Conservation (phyloP, 257 asterid genomes). For the Solanum ossicruentum region DNA sequence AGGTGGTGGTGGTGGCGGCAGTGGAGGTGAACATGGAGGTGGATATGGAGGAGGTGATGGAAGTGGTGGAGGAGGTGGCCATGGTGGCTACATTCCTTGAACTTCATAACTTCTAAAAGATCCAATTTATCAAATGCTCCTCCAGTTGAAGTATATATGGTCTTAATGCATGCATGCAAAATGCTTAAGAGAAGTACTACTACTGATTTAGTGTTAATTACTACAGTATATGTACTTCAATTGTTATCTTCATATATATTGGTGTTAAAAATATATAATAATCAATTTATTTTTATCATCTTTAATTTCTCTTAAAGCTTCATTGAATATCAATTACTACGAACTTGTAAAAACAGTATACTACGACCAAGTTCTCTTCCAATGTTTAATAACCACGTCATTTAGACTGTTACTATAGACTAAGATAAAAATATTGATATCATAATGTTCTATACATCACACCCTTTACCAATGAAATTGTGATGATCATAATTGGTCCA, state of each 20-base stretch:
- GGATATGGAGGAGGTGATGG: constrained; percentile 9
- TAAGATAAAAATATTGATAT: background rate
- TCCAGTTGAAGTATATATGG: background rate
- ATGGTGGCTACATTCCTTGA: constrained; percentile 16
- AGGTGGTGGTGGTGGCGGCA: constrained; percentile 13
- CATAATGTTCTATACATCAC: background rate
- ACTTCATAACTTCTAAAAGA: background rate
- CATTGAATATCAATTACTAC: background rate
- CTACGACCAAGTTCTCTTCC: background rate
- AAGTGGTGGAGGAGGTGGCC: constrained; percentile 12
- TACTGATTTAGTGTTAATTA: background rate
- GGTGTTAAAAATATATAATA: background rate
- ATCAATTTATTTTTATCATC: background rate
- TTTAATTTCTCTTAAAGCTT: background rate
- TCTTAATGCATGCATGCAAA: background rate
- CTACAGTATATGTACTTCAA: background rate
- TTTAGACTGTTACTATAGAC: background rate
- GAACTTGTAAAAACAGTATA: background rate
- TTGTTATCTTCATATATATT: background rate
- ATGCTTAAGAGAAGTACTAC: background rate
- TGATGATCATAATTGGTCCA: background rate
- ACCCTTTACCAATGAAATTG: background rate
- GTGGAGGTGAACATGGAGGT: constrained; percentile 3
- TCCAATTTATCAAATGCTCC: background rate
- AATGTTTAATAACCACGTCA: background rate